A percentile compares a stretch with the other conserved stretches of the same genome.
phyloP scores from a whole-genome alignment of 768 basidiomycete genomes.

The Pisolithus sp. region DNA sequence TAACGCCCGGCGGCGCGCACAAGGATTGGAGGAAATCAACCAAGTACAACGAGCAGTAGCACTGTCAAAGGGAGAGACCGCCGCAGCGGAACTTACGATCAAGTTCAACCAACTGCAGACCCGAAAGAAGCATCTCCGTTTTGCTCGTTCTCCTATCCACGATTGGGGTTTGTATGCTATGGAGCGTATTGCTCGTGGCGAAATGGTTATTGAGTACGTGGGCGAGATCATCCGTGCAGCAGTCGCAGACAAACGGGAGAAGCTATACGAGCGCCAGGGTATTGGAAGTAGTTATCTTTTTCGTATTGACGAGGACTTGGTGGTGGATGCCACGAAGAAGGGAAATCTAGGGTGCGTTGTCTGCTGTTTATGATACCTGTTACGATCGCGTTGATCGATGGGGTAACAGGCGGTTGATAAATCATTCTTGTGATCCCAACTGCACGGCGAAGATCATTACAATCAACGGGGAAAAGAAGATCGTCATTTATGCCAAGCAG shows the following conservation, averaged over 20 bases:
- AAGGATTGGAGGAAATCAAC: constrained; percentile 92
- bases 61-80: constrained; percentile 67
- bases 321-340: constrained; percentile 98
- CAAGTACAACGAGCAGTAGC: constrained; percentile 79
- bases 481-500: constrained; percentile 97
- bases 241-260: constrained; percentile 95
- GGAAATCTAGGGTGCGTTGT: constrained; percentile 87
- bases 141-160: constrained; percentile 92
- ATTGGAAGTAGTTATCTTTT: constrained; percentile 98
- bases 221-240: constrained; percentile 94
- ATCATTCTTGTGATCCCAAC: constrained; percentile 96
- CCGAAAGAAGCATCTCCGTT: constrained; percentile 94
- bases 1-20: constrained; percentile 83
- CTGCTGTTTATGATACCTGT: background rate
- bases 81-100: constrained; percentile 67
- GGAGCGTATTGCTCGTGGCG: constrained; percentile 88
- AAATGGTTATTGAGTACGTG: constrained; percentile 99
- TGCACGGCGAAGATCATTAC: constrained; percentile 89
- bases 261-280: constrained; percentile 92
- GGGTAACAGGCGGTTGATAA: constrained; percentile 78
- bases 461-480: constrained; percentile 91
- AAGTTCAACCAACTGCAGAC: constrained; percentile 99
- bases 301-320: constrained; percentile 94
- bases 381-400: constrained; percentile 8
- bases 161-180: constrained; percentile 98